Conservation (phyloP, 352 stramenopile species). For the Phytophthora syringae region DNA sequence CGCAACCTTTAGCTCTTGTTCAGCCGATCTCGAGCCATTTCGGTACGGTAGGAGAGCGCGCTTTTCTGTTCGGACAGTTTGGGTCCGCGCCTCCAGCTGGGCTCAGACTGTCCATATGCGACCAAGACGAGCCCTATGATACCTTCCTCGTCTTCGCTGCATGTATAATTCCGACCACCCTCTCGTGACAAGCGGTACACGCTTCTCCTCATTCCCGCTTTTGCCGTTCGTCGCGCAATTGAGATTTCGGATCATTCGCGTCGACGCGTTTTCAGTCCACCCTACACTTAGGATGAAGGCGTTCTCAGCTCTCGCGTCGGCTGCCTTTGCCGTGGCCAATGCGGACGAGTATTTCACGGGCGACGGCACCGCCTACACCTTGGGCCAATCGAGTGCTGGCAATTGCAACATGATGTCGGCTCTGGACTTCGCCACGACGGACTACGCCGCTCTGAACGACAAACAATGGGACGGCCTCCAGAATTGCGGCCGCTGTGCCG, state of each 20-base stretch:
- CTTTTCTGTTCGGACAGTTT: conserved; percentile 21
- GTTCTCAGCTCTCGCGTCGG: conserved; percentile 9
- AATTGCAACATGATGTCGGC: conserved; percentile 62
- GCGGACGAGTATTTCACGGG: conserved; percentile 49
- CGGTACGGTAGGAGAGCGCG: conserved; percentile 12
- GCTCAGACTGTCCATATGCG: conserved; percentile 23
- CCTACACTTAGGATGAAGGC: conserved; percentile 19
- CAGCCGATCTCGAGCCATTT: conserved; percentile 6
- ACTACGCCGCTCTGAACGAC: conserved; percentile 79
- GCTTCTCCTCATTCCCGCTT: conserved; percentile 22
- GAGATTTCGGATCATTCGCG: conserved; percentile 10
- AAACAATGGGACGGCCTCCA: conserved; percentile 62
- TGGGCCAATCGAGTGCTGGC: conserved; percentile 42
- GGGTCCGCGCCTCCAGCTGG: conserved; percentile 25
- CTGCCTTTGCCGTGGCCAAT: conserved; percentile 7
- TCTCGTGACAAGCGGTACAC: conserved; percentile 8
- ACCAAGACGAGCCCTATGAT: conserved; percentile 10
- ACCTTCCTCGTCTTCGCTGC: conserved; percentile 11
- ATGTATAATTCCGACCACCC: too few species aligned
- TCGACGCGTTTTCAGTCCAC: conserved; percentile 1
- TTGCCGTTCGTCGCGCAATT: conserved; percentile 30
- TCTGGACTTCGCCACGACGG: conserved; percentile 36
- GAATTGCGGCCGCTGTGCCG: conserved; percentile 72
- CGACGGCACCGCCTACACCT: conserved; percentile 54
- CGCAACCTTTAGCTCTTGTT: not conserved